Conservation (phyloP, 768 basidiomycete genomes). For the Leccinum imitatum region DNA sequence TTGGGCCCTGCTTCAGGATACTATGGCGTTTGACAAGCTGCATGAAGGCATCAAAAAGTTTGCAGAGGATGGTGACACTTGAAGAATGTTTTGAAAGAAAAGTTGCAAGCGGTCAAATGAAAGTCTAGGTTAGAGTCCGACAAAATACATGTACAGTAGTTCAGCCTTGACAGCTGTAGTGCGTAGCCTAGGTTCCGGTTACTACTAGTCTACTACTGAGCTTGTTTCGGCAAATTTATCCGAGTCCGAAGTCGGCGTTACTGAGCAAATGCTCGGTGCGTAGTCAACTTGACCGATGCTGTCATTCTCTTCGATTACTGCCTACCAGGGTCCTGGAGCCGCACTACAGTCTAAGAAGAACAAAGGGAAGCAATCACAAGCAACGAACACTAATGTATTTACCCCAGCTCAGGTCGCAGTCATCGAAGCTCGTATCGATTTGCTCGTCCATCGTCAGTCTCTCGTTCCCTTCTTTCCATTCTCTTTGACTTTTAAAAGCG, state of each 20-base stretch:
- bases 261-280: too few species aligned
- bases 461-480: not conserved
- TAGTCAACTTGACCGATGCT: too few species aligned
- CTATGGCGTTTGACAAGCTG: constrained; percentile 95
- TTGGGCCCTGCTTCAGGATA: constrained; percentile 84
- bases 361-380: constrained; percentile 34
- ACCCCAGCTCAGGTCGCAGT: constrained; percentile 55
- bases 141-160: not conserved
- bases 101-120: constrained; percentile 36
- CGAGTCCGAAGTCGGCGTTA: not conserved
- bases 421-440: constrained; percentile 63
- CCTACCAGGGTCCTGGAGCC: constrained; percentile 15
- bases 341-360: constrained; percentile 24
- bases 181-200: too few species aligned
- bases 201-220: not conserved
- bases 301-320: constrained; percentile 58
- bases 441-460: constrained; percentile 69
- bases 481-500: constrained; percentile 8
- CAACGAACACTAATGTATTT: constrained; percentile 37
- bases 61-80: constrained; percentile 88
- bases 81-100: constrained; percentile 75
- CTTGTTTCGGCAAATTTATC: not conserved
- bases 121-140: not conserved
- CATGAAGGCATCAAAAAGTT: constrained; percentile 98
- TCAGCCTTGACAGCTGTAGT: too few species aligned